Percentiles rank a stretch among this genome's conserved stretches.
Evolutionary conservation across 768 basidiomycete species (phyloP).

Genomic region (Leccinum rimulosum): DNA sequence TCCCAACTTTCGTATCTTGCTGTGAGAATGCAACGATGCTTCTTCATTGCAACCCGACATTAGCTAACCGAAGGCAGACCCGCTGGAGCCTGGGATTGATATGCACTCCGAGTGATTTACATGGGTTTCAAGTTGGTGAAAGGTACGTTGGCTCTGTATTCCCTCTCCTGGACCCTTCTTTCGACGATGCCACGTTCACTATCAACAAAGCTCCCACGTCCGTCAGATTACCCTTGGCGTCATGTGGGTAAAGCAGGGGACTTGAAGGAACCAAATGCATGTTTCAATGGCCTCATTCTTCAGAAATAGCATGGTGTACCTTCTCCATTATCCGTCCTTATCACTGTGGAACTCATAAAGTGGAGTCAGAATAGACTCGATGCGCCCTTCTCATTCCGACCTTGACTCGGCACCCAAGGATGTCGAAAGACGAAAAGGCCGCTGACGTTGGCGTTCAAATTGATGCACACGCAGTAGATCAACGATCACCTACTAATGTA

Average conservation of each 20-base stretch:
- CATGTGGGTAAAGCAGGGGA: not conserved
- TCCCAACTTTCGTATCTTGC: too few relatives aligned
- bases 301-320: not conserved
- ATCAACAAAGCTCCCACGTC: not conserved
- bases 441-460: conserved; percentile 1
- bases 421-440: conserved; percentile 25
- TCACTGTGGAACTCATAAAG: not conserved
- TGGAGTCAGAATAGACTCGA: not conserved
- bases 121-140: not conserved
- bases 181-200: not conserved
- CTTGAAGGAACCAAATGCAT: not conserved
- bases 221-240: not conserved
- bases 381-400: not conserved
- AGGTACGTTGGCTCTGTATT: not conserved
- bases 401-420: not conserved
- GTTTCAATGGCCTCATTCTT: not conserved
- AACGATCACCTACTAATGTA: conserved; percentile 32
- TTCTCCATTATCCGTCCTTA: not conserved
- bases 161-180: too few relatives aligned
- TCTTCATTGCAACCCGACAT: too few relatives aligned
- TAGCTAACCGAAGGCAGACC: too few relatives aligned
- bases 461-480: conserved; percentile 9
- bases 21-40: too few relatives aligned
- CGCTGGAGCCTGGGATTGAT: too few relatives aligned
- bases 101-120: too few relatives aligned